Base-by-base conservation (phyloP, 106 monocot species). In the Acorus calamus region DNA sequence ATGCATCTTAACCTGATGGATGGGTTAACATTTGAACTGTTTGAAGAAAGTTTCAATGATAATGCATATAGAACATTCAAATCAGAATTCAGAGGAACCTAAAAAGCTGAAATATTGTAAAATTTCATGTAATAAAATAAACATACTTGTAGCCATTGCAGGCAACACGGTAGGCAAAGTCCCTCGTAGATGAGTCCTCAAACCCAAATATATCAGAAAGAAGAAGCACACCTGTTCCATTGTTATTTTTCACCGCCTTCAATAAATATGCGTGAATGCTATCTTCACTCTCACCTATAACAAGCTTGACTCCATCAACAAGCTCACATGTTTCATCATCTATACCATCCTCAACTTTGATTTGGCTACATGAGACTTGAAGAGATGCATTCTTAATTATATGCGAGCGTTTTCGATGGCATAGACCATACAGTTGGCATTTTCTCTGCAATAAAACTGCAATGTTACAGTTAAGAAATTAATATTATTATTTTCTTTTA, bases 141-240 rank as follows among this genome's bases (percentile, higher is more conserved):
- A 69, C 76, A 52, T 76, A 93, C 93, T 93, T 93, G 85, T 81
- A 93, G n/a, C 93, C 89, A 63, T 71, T 83, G 81, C 93, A 93
- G 48, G 89, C 93, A 41, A 93, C 76, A 11, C 83, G 78, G 70
- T 93, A 93, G 14, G 93, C 93, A 64, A 93, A 93, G 28, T 93
- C 93, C 50, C 93, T 73, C 10, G 86, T 93, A 10, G 78, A 64
- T 49, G 89, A 81, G 81, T 93, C 83, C 63, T 86, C 93, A 68
- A 93, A 93, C 50, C 93, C 93, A 59, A 79, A 83, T 48, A 81
- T 54, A 68, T 93, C 93, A 56, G 93, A 93, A 44, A 93, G 52
- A 47, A 93, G 79, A 59, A 93, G 73, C 50, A 93, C 47, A 7
- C 89, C 93, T 42, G 76, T 74, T 11, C 79, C 89, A 71, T 93